Evolutionary conservation across 495 filamentous ascomycete species (phyloP).

Genomic region (Xylaria flabelliformis): DNA sequence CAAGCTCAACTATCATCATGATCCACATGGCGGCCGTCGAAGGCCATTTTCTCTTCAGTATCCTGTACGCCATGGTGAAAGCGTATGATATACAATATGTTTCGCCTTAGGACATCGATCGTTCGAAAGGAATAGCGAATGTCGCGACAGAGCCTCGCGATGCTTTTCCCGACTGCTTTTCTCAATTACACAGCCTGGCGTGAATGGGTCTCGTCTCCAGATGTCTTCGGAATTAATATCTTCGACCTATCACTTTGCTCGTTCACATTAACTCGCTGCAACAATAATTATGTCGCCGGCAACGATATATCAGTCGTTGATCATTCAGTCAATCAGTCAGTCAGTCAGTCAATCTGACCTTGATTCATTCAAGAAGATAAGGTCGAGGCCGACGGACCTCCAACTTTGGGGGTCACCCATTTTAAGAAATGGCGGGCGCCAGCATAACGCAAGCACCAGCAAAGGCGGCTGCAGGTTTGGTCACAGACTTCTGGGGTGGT

Average conservation of each 20-base stretch:
- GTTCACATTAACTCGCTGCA: conserved; percentile 22
- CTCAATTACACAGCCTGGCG: not conserved
- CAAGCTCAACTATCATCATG: conserved; percentile 73
- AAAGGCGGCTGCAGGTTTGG: conserved; percentile 36
- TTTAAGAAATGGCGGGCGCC: conserved; percentile 34
- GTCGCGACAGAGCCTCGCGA: conserved; percentile 3
- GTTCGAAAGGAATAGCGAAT: not conserved
- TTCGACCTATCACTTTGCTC: not conserved
- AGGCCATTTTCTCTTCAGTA: conserved; percentile 66
- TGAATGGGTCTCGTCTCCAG: not conserved
- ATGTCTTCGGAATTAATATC: not conserved
- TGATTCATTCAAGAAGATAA: conserved; percentile 26
- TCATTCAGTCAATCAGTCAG: not conserved
- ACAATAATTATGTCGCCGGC: conserved; percentile 4
- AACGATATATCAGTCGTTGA: not conserved
- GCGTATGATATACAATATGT: not conserved
- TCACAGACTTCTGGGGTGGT: conserved; percentile 39
- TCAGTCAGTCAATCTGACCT: conserved; percentile 21
- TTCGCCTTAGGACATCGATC: conserved; percentile 6
- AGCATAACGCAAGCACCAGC: conserved; percentile 29
- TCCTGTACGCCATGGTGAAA: conserved; percentile 48
- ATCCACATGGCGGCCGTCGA: conserved; percentile 66
- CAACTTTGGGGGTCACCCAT: conserved; percentile 38
- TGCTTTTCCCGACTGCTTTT: not conserved
- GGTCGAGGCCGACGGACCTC: conserved; percentile 31